A percentile compares a stretch with the other conserved stretches of the same genome.
Evolutionary conservation across 2,329 filamentous ascomycete species (phyloP).

Genomic region (Pyrenochaeta sp.): DNA sequence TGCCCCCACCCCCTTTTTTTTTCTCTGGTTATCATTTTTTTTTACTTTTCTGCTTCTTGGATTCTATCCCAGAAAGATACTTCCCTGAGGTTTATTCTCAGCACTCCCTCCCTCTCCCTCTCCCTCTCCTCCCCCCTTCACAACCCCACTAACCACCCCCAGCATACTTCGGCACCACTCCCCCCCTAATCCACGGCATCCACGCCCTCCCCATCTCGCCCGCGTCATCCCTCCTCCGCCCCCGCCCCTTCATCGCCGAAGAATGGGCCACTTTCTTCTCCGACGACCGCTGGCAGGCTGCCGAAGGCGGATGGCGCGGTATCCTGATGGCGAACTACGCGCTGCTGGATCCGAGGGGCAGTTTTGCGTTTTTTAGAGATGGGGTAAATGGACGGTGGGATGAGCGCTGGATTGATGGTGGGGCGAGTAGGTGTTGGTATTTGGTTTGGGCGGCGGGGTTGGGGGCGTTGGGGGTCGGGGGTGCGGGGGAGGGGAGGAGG

Average conservation of each 20-base stretch:
- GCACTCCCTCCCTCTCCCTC: slow-evolving; percentile 72
- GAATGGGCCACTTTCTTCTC: slow-evolving; percentile 74
- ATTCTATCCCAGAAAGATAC: slow-evolving; percentile 35
- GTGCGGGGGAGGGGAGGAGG: neutral
- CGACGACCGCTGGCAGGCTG: slow-evolving; percentile 62
- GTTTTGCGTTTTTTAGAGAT: slow-evolving; percentile 78
- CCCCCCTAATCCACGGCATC: slow-evolving; percentile 77
- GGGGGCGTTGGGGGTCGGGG: slow-evolving; percentile 23
- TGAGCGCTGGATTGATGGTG: slow-evolving; percentile 76
- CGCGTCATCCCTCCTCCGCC: slow-evolving; percentile 71
- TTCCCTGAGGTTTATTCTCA: too few relatives aligned
- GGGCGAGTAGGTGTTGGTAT: slow-evolving; percentile 60
- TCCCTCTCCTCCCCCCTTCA: slow-evolving; percentile 31
- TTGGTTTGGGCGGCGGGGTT: slow-evolving; percentile 40
- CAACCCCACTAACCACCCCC: neutral
- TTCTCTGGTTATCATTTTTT: slow-evolving; percentile 74
- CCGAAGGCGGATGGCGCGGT: slow-evolving; percentile 79
- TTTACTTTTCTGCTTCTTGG: too few relatives aligned
- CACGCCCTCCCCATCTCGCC: slow-evolving; percentile 83
- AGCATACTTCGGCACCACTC: slow-evolving; percentile 73
- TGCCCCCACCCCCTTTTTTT: slow-evolving; percentile 74
- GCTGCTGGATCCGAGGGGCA: slow-evolving; percentile 72
- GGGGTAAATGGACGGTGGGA: slow-evolving; percentile 64
- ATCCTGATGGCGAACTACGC: slow-evolving; percentile 85
- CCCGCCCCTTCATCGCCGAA: slow-evolving; percentile 73